phyloP scores from a whole-genome alignment of 768 basidiomycete genomes.

The Auricularia cornea region DNA sequence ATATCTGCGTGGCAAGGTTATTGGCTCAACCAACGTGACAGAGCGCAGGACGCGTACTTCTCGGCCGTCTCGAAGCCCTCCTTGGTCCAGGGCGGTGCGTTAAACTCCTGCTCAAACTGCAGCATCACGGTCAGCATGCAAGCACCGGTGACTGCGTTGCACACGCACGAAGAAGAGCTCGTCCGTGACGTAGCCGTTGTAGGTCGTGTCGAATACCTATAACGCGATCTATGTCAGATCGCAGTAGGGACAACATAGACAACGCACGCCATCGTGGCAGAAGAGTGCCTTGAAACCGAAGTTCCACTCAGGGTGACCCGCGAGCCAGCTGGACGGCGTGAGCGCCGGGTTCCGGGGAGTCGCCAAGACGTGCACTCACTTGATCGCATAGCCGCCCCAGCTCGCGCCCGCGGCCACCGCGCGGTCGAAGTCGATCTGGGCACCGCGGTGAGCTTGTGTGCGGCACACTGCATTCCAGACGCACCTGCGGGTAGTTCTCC shows the following conservation, averaged over 20 bases:
- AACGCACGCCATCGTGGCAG: slow-evolving; percentile 79
- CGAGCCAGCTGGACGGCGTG: slow-evolving; percentile 66
- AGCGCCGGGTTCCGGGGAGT: neutral
- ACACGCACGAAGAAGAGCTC: slow-evolving; percentile 78
- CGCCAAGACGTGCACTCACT: slow-evolving; percentile 35
- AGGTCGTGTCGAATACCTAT: slow-evolving; percentile 66
- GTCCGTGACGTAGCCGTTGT: slow-evolving; percentile 84
- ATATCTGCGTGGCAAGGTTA: no score
- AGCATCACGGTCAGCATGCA: neutral
- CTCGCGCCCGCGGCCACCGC: slow-evolving; percentile 59
- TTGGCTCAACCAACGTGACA: no score
- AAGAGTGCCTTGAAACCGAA: slow-evolving; percentile 89
- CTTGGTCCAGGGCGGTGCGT: slow-evolving; percentile 69
- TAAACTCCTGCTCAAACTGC: slow-evolving; percentile 84
- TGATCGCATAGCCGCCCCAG: slow-evolving; percentile 85
- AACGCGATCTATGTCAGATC: neutral
- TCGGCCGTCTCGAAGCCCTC: slow-evolving; percentile 44
- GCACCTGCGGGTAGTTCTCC: slow-evolving; percentile 45
- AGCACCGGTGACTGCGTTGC: neutral
- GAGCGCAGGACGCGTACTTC: no score
- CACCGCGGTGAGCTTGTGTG: slow-evolving; percentile 3
- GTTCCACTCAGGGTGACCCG: slow-evolving; percentile 82
- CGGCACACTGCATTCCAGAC: slow-evolving; percentile 21
- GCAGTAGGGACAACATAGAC: neutral
- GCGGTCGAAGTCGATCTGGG: slow-evolving; percentile 17